Percentiles rank a stretch among this genome's conserved stretches.
Conservation (phyloP, 768 basidiomycete species). For the Tubosaeta sp. region DNA sequence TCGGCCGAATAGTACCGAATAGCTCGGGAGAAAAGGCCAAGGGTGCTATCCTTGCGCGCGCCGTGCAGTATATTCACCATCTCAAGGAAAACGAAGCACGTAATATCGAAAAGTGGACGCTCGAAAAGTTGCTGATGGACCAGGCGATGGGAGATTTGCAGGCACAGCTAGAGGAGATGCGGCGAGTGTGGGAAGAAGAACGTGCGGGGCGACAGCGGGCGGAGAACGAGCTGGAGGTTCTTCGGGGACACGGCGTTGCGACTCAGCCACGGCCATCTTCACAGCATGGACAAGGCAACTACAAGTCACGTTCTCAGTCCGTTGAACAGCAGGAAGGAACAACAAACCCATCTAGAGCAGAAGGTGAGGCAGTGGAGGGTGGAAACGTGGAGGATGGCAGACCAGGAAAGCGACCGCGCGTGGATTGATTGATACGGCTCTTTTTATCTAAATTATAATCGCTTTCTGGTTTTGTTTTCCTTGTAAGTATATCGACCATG, state of each 20-base stretch:
- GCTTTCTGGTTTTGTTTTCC: conserved; percentile 10
- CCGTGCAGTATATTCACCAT: conserved; percentile 89
- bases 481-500: background rate
- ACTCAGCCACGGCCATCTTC: conserved; percentile 15
- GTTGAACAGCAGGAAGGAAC: conserved; percentile 24
- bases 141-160: conserved; percentile 88
- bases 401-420: conserved; percentile 30
- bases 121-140: conserved; percentile 89
- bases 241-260: conserved; percentile 30
- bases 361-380: conserved; percentile 17
- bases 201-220: conserved; percentile 52
- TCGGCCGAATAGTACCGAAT: conserved; percentile 84
- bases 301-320: conserved; percentile 26
- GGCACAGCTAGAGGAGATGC: conserved; percentile 77
- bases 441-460: conserved; percentile 17
- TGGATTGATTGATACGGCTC: conserved; percentile 19
- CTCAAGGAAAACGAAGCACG: conserved; percentile 87
- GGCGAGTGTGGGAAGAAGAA: conserved; percentile 80
- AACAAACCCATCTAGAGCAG: conserved; percentile 8
- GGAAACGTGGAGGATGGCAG: conserved; percentile 23
- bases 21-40: conserved; percentile 87
- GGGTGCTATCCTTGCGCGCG: conserved; percentile 81
- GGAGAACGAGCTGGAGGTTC: conserved; percentile 60
- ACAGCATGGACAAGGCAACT: conserved; percentile 8
- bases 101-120: conserved; percentile 91